Evolutionary conservation across 1,139 yeast species (phyloP).

Genomic region (Blastobotrys apis): DNA sequence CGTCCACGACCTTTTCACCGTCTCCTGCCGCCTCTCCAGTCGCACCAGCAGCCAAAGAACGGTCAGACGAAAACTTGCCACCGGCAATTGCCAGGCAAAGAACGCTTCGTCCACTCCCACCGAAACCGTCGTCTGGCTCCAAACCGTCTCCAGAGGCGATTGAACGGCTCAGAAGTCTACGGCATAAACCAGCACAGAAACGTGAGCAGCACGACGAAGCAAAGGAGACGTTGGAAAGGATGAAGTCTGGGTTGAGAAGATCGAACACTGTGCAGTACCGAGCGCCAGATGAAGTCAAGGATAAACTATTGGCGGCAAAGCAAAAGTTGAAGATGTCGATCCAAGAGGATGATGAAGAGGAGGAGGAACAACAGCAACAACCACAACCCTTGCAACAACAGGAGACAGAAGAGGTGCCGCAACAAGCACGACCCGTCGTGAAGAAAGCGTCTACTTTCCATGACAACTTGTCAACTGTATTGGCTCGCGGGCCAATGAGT

Average conservation of each 20-base stretch:
- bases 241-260: slow-evolving; percentile 22
- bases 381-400: not conserved
- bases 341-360: slow-evolving; percentile 13
- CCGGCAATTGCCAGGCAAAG: slow-evolving; percentile 14
- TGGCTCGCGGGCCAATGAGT: slow-evolving; percentile 23
- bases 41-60: not conserved
- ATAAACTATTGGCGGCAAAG: slow-evolving; percentile 23
- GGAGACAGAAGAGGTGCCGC: not conserved
- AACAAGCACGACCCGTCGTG: not conserved
- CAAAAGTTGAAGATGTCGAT: slow-evolving; percentile 14
- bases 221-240: slow-evolving; percentile 21
- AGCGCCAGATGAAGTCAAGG: slow-evolving; percentile 26
- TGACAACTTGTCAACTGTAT: slow-evolving; percentile 19
- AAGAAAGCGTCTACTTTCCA: slow-evolving; percentile 17
- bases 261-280: slow-evolving; percentile 25
- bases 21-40: not conserved
- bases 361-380: slow-evolving; percentile 2
- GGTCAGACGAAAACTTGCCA: slow-evolving; percentile 12
- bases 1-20: not conserved
- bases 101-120: slow-evolving; percentile 14
- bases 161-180: slow-evolving; percentile 24
- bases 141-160: slow-evolving; percentile 23
- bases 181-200: slow-evolving; percentile 25
- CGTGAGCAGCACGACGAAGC: slow-evolving; percentile 26
- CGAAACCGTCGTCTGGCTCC: slow-evolving; percentile 3